Base-by-base conservation (phyloP, 1,284 basidiomycete genomes). In the Cystodermella granulosa region DNA sequence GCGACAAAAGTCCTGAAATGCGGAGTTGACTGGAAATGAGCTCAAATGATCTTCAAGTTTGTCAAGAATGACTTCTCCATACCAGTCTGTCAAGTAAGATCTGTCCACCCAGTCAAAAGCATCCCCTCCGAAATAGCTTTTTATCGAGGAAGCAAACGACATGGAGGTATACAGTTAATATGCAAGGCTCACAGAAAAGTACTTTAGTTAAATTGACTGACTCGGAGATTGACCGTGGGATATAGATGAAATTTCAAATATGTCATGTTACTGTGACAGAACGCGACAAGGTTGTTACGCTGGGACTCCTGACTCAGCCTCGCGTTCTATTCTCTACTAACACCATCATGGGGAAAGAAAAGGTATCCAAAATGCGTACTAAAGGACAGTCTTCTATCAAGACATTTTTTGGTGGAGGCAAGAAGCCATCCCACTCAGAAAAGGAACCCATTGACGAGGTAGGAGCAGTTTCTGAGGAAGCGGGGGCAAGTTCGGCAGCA, bases 351-450 rank as follows among this genome's bases (percentile, higher is more conserved):
- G 63, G 73, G 37, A 79, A 75, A 54, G 60, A 66, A 50, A 70
- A 73, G 48, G 48, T 61, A 45, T 47, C 59, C 31, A 50, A 53
- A 56, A 42, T 57, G 20, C 55, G 52, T 20, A 18, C 53, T 3
- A 74, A 74, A 49, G 69, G 67, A 20, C 83, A 85, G 56, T 74
- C 74, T 46, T 65, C 76, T 3, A 69, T 86, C 17, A 69, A 68
- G 1, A 69, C 75, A 2, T 86, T 83, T 58, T 82, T 84, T 54
- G 61, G 58, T 39, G 60, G 60, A 16, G 45, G 48, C 11, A 69
- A 69, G 36, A 57, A 58, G 49, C n/a, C n/a, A n/a, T n/a, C n/a
- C n/a, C n/a, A n/a, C n/a, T n/a, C n/a, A n/a, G 55, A 54, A 49
- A 48, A 5, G 13, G 26, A 38, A 13, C 13, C 34, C 14, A 39